A percentile compares a stretch with the other conserved stretches of the same genome.
Conservation (phyloP, 2,329 filamentous ascomycete genomes). For the Diaporthe longicolla region DNA sequence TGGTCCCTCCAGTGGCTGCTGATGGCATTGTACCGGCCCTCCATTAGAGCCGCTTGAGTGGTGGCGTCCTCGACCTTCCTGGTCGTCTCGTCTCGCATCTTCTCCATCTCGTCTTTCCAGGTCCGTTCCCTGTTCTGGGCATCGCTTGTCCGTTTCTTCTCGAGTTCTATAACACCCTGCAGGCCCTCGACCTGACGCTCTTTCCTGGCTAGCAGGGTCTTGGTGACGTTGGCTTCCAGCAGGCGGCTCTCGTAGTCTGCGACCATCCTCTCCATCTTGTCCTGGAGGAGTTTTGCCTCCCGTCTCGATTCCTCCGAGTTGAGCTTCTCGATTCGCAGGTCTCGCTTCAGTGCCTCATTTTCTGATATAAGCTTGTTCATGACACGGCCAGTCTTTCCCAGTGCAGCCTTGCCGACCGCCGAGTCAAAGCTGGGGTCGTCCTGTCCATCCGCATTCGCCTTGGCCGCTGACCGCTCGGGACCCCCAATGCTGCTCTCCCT, state of each 20-base stretch:
- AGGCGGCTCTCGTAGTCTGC: constrained; percentile 79
- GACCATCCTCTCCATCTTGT: constrained; percentile 78
- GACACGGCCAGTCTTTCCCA: constrained; percentile 82
- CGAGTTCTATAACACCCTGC: constrained; percentile 73
- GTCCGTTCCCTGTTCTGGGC: constrained; percentile 72
- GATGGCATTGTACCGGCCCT: constrained; percentile 78
- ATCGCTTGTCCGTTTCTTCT: constrained; percentile 72
- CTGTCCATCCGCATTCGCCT: constrained; percentile 40
- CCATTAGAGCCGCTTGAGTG: constrained; percentile 75
- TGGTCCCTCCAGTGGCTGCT: constrained; percentile 77
- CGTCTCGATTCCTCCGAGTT: constrained; percentile 80
- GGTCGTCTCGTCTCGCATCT: constrained; percentile 70
- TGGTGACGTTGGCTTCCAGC: constrained; percentile 79
- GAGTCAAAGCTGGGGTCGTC: constrained; percentile 66
- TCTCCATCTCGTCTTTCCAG: constrained; percentile 76
- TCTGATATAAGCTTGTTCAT: constrained; percentile 87
- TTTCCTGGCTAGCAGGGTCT: constrained; percentile 78
- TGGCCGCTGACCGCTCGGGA: constrained; percentile 35
- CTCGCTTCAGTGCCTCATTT: constrained; percentile 82
- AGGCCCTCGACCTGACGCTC: constrained; percentile 81
- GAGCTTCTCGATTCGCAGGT: constrained; percentile 76
- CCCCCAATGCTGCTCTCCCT: constrained; percentile 45
- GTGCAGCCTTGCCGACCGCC: constrained; percentile 76
- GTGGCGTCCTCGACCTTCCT: constrained; percentile 76
- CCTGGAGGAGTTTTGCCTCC: constrained; percentile 75